Base-by-base conservation (phyloP, 306 rosid genomes). In the Ochetophila trinervis region DNA sequence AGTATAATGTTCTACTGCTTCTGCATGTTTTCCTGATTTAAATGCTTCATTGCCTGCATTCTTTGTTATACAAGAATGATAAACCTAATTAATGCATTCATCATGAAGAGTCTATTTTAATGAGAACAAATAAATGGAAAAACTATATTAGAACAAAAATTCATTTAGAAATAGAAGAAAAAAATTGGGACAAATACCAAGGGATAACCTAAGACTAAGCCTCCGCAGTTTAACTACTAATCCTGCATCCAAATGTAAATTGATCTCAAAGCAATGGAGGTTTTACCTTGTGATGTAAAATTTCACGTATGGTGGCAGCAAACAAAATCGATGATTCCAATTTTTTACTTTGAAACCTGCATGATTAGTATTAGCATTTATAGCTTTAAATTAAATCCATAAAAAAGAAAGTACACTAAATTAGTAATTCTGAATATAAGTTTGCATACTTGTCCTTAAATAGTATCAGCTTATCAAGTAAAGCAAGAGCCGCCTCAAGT, bases 31-130 rank as follows among this genome's bases (percentile, higher is more conserved):
- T 78, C 88, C 86, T 35, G 66, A 70, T 62, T 75, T 86, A 67
- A 87, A 89, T 69, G 86, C 84, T 50, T 87, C 96, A 79, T 90
- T 93, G 57, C 98, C 98, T 68, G 87, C 87, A 20, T 65, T 88
- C 98, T 87, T 81, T 84, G 72, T 35, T 72, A 49, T 61, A 52
- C 36, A 79, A 80, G 49, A 75, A 73, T n/a, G 53, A 62, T 8
- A 71, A 55, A 5, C 16, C 64, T 59, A 67, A 56, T 35, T 48
- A 18, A 42, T 71, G 45, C 24, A 72, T 66, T 36, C 21, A 68
- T 63, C 37, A 74, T 40, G 48, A 82, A 62, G 66, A 62, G 37
- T 35, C 37, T 58, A 20, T 2, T 12, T 32, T 49, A 58, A 32
- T 12, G 18, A 6, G 21, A 21, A 21, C 18, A 62, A 45, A 45